Evolutionary conservation across 2,329 filamentous ascomycete genomes (phyloP).

Genomic region (Xylariaceae sp.): DNA sequence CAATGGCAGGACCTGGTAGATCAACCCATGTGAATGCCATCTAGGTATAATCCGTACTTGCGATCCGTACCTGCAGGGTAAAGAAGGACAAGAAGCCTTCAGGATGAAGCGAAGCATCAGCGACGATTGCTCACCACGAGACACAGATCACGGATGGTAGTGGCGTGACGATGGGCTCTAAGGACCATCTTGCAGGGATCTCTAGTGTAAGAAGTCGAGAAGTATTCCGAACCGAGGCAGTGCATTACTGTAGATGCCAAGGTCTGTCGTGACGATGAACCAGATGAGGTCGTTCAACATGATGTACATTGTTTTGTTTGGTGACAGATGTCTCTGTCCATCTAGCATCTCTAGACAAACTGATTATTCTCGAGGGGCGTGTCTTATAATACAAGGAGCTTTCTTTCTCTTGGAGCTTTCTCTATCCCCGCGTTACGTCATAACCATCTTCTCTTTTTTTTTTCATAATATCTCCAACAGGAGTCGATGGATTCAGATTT

Average conservation of each 20-base stretch:
- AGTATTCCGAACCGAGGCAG: too few relatives aligned
- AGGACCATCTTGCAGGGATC: background rate
- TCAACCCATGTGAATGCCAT: background rate
- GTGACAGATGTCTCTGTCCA: background rate
- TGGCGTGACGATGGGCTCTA: too few relatives aligned
- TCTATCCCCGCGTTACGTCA: background rate
- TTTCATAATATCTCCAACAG: too few relatives aligned
- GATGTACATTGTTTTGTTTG: conserved; percentile 1
- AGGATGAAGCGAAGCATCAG: background rate
- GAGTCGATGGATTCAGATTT: background rate
- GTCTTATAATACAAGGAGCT: conserved; percentile 12
- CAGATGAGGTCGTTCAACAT: background rate
- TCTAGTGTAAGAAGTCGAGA: background rate
- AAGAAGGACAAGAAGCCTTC: background rate
- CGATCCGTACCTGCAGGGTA: background rate
- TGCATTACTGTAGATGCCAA: background rate
- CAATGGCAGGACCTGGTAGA: background rate
- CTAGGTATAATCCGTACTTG: background rate
- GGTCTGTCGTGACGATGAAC: too few relatives aligned
- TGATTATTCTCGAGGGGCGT: conserved; percentile 20
- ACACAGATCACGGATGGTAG: background rate
- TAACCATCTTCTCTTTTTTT: background rate
- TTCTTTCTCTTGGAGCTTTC: background rate
- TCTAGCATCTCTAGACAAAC: conserved; percentile 10
- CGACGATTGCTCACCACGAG: background rate